Evolutionary conservation across 352 stramenopile genomes (phyloP).

Genomic region (Pythium plurisporium): DNA sequence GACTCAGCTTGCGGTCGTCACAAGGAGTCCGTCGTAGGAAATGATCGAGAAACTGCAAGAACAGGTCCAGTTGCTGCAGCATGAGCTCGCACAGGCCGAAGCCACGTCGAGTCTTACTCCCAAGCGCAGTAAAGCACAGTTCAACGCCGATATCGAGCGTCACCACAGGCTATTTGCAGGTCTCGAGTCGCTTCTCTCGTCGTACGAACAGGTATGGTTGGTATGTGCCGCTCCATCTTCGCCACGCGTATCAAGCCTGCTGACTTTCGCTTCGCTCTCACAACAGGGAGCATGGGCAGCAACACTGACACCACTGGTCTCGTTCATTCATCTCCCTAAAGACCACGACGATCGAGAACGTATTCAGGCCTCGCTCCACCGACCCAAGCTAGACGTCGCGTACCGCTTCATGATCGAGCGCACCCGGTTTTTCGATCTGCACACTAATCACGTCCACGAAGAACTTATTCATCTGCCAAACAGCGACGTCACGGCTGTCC

Average conservation of each 20-base stretch:
- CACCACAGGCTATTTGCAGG: not conserved
- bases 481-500: not conserved
- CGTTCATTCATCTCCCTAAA: not conserved
- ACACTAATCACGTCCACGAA: not conserved
- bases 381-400: not conserved
- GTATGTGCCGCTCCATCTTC: no score
- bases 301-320: not conserved
- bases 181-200: not conserved
- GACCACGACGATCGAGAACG: not conserved
- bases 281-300: not conserved
- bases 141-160: not conserved
- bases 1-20: no score
- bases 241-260: not conserved
- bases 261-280: not conserved
- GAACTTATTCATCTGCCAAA: not conserved
- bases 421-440: not conserved
- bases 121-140: not conserved
- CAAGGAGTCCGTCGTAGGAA: not conserved
- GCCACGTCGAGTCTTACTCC: not conserved
- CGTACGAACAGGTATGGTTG: not conserved
- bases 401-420: slow-evolving; percentile 8
- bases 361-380: not conserved
- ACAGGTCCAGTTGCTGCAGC: not conserved
- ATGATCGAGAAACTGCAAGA: not conserved
- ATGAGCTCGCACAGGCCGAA: not conserved